phyloP scores from a whole-genome alignment of 306 rosid genomes.

The Malus asiatica region DNA sequence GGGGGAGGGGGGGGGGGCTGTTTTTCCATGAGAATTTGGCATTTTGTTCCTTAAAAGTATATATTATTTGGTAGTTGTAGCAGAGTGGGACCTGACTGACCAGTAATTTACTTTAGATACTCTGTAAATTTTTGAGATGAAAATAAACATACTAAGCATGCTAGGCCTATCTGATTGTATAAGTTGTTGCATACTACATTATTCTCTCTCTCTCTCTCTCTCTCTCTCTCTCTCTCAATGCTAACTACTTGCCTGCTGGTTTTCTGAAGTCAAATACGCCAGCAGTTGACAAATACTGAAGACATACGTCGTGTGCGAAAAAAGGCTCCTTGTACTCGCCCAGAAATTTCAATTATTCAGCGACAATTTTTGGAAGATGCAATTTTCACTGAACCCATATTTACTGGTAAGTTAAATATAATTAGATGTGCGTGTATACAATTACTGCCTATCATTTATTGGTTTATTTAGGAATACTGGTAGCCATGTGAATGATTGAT shows the following conservation, averaged over 20 bases:
- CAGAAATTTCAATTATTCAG: slow-evolving; percentile 77
- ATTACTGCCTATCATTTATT: not conserved
- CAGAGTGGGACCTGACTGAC: not conserved
- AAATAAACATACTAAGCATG: not conserved
- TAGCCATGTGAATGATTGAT: not conserved
- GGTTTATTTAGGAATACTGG: not conserved
- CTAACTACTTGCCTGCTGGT: slow-evolving; percentile 13
- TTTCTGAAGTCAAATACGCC: slow-evolving; percentile 72
- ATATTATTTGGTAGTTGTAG: not conserved
- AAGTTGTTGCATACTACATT: not conserved
- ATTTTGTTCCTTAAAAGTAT: not conserved
- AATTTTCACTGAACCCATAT: slow-evolving; percentile 59
- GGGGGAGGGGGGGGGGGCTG: not conserved
- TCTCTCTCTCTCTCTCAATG: not conserved
- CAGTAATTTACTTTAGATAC: not conserved
- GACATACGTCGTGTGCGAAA: slow-evolving; percentile 87
- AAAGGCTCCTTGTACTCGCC: slow-evolving; percentile 87
- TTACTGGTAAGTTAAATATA: slow-evolving; percentile 49
- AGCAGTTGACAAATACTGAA: slow-evolving; percentile 81
- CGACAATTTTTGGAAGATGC: slow-evolving; percentile 81
- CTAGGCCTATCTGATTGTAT: not conserved
- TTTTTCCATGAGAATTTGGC: not conserved
- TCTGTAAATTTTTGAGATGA: not conserved
- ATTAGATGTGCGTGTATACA: not conserved
- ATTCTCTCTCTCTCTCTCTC: no score